Evolutionary conservation across 306 rosid genomes (phyloP).

Genomic region (Castanea crenata): DNA sequence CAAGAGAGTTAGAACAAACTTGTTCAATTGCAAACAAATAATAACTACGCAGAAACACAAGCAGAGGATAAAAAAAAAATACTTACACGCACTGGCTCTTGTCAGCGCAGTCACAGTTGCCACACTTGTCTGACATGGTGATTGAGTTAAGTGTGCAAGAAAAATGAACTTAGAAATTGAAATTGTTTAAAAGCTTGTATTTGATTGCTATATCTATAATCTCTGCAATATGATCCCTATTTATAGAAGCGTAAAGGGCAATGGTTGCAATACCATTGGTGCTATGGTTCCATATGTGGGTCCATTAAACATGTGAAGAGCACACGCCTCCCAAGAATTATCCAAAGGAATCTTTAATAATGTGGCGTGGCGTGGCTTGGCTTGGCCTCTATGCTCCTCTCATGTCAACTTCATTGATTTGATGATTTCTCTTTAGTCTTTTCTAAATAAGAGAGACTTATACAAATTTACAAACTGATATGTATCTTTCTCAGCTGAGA

Average conservation of each 20-base stretch:
- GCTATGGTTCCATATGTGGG: neutral
- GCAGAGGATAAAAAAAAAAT: neutral
- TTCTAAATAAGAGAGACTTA: conserved; percentile 1
- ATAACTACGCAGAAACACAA: neutral
- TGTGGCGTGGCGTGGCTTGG: conserved; percentile 22
- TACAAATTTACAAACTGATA: neutral
- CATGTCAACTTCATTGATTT: conserved; percentile 48
- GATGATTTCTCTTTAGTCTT: no score
- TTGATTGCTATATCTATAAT: conserved; percentile 32
- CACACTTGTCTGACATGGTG: conserved; percentile 58
- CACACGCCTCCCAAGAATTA: conserved; percentile 30
- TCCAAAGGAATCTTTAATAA: conserved; percentile 55
- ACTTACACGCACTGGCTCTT: conserved; percentile 58
- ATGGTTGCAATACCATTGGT: neutral
- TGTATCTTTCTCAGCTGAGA: neutral
- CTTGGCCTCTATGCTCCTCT: conserved; percentile 46
- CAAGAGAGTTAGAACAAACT: no score
- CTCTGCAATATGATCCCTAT: conserved; percentile 27
- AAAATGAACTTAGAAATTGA: conserved; percentile 12
- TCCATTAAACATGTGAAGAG: conserved; percentile 30
- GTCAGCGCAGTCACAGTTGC: conserved; percentile 71
- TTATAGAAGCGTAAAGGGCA: conserved; percentile 40
- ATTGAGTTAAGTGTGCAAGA: conserved; percentile 11
- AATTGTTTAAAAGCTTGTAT: conserved; percentile 19
- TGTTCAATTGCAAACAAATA: neutral